Evolutionary conservation across 129 eudicot genomes (phyloP).

Genomic region (Cynara cardunculus): DNA sequence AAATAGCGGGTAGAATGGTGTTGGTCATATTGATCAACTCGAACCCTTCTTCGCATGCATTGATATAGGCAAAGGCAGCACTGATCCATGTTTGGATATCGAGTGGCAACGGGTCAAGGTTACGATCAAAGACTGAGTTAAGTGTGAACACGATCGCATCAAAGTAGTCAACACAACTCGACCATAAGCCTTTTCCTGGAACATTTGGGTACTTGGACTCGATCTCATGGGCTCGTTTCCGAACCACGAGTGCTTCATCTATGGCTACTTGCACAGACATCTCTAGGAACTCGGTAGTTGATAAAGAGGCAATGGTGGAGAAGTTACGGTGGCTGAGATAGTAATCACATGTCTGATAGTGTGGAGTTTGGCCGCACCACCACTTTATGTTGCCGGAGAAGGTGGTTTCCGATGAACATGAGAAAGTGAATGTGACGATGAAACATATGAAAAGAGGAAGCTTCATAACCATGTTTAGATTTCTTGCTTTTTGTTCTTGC

Average conservation of each 20-base stretch:
- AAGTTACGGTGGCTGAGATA: background rate
- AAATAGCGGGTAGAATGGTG: background rate
- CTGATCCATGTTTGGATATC: constrained; percentile 29
- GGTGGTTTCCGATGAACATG: constrained; percentile 18
- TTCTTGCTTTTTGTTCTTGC: background rate
- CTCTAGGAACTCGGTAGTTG: constrained; percentile 3
- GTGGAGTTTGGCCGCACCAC: constrained; percentile 36
- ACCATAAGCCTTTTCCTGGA: constrained; percentile 25
- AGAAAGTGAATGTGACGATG: constrained; percentile 4
- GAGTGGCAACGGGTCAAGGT: background rate
- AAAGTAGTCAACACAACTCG: constrained; percentile 27
- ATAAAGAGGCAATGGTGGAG: background rate
- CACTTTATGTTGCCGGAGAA: constrained; percentile 10
- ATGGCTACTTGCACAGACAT: constrained; percentile 6
- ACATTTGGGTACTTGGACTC: constrained; percentile 16
- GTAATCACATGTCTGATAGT: constrained; percentile 19
- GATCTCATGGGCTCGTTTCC: constrained; percentile 14
- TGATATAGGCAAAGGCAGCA: constrained; percentile 22
- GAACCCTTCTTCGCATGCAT: constrained; percentile 26
- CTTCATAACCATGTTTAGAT: background rate
- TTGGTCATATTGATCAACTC: constrained; percentile 13
- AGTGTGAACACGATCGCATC: constrained; percentile 24
- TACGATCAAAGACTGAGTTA: constrained; percentile 18
- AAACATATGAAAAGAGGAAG: background rate
- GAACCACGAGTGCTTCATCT: constrained; percentile 2